A percentile compares a stretch with the other conserved stretches of the same genome.
phyloP scores from a whole-genome alignment of 208 protist species.

The Trichomonas tenax region DNA sequence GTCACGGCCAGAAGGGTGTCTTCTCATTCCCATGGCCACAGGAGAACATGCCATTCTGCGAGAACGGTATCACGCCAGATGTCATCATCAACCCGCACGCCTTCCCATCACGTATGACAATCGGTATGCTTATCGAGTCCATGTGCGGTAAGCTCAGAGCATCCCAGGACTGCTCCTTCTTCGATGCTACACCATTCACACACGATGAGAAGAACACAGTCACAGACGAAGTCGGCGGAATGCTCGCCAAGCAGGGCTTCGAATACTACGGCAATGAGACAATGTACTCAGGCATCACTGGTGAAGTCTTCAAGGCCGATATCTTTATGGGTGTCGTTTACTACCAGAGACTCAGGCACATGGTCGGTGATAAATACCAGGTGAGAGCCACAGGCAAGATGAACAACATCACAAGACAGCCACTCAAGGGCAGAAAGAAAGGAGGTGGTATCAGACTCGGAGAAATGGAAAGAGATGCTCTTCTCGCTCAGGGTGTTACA shows the following conservation, averaged over 20 bases:
- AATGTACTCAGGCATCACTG: conserved; percentile 84
- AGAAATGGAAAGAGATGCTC: conserved; percentile 99
- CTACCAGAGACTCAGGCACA: conserved; percentile 97
- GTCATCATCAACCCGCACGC: conserved; percentile 99
- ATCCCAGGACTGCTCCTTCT: conserved; percentile 23
- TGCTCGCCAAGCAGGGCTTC: conserved; percentile 26
- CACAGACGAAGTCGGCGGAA: conserved; percentile 74
- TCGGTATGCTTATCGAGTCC: conserved; percentile 67
- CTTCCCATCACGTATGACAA: conserved; percentile 99
- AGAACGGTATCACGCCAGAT: conserved; percentile 83
- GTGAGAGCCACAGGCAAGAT: conserved; percentile 77
- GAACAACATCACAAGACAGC: conserved; percentile 82
- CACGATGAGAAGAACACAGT: conserved; percentile 58
- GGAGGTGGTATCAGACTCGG: conserved; percentile 93
- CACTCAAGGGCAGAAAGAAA: conserved; percentile 76
- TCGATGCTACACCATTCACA: conserved; percentile 74
- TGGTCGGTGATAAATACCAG: conserved; percentile 99
- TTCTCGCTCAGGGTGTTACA: conserved; percentile 93
- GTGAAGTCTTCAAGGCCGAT: conserved; percentile 39
- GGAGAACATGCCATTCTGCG: conserved; percentile 58
- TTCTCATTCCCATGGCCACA: conserved; percentile 71
- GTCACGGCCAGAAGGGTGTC: conserved; percentile 98
- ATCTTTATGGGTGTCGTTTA: conserved; percentile 70
- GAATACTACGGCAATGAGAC: conserved; percentile 42
- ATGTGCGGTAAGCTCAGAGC: conserved; percentile 44